A percentile compares a stretch with the other conserved stretches of the same genome.
Conservation (phyloP, 192 early-diverging fungal genomes). For the Podila horticola region DNA sequence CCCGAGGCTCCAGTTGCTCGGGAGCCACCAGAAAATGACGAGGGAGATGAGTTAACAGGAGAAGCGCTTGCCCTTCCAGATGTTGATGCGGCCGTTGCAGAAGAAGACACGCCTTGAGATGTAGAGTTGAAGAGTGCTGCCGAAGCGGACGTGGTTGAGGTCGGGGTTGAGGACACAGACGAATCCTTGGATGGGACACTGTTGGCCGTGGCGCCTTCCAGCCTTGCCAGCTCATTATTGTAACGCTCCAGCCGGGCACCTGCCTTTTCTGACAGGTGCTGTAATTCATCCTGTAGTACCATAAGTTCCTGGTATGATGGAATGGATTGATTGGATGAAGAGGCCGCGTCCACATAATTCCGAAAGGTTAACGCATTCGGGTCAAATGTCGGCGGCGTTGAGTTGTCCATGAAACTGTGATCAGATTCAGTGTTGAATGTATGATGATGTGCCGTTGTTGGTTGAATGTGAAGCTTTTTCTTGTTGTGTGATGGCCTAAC, state of each 20-base stretch:
- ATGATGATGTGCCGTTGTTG: no score
- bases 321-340: constrained; percentile 16
- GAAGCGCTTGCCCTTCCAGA: constrained; percentile 26
- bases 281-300: constrained; percentile 34
- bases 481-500: no score
- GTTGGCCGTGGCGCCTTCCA: constrained; percentile 12
- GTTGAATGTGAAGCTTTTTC: not conserved
- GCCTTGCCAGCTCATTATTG: constrained; percentile 16
- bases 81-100: not conserved
- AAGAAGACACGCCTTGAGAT: constrained; percentile 9
- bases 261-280: constrained; percentile 39
- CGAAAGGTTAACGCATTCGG: constrained; percentile 44
- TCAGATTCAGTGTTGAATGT: no score
- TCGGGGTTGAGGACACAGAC: constrained; percentile 31
- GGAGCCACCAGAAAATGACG: constrained; percentile 26
- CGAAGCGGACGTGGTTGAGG: constrained; percentile 5
- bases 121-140: constrained; percentile 1
- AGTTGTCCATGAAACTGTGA: constrained; percentile 21
- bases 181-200: constrained; percentile 33
- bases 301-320: constrained; percentile 33
- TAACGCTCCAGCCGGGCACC: constrained; percentile 19
- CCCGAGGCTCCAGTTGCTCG: constrained; percentile 17
- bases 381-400: constrained; percentile 28
- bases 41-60: constrained; percentile 32
- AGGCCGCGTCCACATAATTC: constrained; percentile 23